These are phyloP conservation scores for Fraxinus sp. DNA, from an alignment of 305 asterid genomes.

Conservation along the genomic window DNA sequence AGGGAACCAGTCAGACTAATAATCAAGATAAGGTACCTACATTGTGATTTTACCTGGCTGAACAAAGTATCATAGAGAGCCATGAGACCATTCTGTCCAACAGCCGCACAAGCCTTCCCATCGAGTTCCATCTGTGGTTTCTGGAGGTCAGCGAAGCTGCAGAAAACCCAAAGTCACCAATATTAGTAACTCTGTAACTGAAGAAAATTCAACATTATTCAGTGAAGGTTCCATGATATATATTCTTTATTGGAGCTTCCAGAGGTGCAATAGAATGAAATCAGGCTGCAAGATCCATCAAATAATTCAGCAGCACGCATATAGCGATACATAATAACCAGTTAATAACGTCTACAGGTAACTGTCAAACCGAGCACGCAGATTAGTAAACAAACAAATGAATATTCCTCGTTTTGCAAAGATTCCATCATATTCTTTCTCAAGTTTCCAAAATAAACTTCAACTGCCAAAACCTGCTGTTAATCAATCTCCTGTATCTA, in stretches of 20 bases:
- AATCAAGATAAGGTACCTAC: conserved; percentile 7
- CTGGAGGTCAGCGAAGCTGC: conserved; percentile 93
- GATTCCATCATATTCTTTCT: neutral
- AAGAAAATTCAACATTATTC: neutral
- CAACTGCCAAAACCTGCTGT: conserved; percentile 68
- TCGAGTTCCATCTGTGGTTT: conserved; percentile 92
- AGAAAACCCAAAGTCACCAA: conserved; percentile 11
- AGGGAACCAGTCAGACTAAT: neutral
- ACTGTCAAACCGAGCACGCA: neutral
- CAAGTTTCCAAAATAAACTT: conserved; percentile 9
- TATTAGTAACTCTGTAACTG: neutral
- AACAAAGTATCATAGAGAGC: conserved; percentile 89
- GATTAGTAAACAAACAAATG: neutral
- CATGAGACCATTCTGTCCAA: conserved; percentile 98
- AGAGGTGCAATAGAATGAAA: neutral
- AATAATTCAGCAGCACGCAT: neutral
- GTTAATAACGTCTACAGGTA: neutral
- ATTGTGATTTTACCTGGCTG: conserved; percentile 68
- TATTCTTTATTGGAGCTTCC: neutral
- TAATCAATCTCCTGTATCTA: conserved; percentile 64
- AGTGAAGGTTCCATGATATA: neutral
- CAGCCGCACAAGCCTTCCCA: conserved; percentile 99
- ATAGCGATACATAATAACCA: neutral
- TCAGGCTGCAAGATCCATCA: neutral
- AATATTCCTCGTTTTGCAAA: neutral